A percentile compares a stretch with the other conserved stretches of the same genome.
These are phyloP conservation scores for Pichia nakasei DNA, from an alignment of 805 yeast genomes.

Conservation along the genomic window DNA sequence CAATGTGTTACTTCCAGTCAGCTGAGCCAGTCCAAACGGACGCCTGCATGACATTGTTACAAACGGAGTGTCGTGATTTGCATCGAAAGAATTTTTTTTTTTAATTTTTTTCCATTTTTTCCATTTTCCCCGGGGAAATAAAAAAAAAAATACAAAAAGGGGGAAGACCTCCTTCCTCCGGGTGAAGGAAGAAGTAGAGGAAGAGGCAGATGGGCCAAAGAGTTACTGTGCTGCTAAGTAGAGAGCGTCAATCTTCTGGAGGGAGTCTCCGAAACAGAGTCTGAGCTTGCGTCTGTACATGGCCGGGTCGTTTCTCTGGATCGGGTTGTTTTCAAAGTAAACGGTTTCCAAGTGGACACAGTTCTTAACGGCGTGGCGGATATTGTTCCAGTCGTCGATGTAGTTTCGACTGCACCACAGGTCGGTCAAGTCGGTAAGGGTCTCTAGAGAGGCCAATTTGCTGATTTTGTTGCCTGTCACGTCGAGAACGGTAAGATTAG, in stretches of 20 bases:
- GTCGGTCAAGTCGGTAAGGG: conserved; percentile 69
- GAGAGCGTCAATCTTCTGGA: conserved; percentile 87
- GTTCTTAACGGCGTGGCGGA: conserved; percentile 55
- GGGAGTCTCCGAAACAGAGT: conserved; percentile 59
- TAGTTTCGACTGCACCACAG: conserved; percentile 86
- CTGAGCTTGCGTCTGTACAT: conserved; percentile 79
- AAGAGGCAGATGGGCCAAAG: too few species aligned
- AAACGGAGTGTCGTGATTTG: too few species aligned
- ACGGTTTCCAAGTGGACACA: conserved; percentile 72
- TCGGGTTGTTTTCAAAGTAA: conserved; percentile 88
- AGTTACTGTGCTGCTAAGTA: too few species aligned
- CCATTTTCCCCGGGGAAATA: too few species aligned
- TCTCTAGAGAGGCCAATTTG: conserved; percentile 54
- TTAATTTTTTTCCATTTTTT: too few species aligned
- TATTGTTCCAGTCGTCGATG: conserved; percentile 57
- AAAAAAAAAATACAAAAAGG: too few species aligned
- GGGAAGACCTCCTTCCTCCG: too few species aligned
- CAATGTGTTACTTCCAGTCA: too few species aligned
- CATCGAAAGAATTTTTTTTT: too few species aligned
- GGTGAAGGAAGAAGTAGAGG: too few species aligned
- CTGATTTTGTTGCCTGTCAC: conserved; percentile 66
- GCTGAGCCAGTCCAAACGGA: too few species aligned
- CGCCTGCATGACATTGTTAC: too few species aligned
- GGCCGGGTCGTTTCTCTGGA: conserved; percentile 64
- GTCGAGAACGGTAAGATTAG: conserved; percentile 65